Percentiles rank a stretch among this genome's conserved stretches.
These are phyloP conservation scores for Aspergillus sp. DNA, from an alignment of 2,329 filamentous ascomycete species.

Conservation along the genomic window DNA sequence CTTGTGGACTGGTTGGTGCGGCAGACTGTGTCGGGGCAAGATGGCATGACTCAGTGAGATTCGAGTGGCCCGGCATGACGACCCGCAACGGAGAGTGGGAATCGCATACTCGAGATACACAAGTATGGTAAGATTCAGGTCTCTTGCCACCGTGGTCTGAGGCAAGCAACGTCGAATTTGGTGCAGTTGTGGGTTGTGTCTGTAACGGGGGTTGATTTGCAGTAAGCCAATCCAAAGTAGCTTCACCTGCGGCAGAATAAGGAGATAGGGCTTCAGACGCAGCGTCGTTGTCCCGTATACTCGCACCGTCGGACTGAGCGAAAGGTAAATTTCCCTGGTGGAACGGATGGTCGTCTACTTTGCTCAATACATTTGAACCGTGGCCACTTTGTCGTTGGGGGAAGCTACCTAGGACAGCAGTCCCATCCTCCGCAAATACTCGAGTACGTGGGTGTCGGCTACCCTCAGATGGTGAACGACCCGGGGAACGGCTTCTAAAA, in stretches of 20 bases:
- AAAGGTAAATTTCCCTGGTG: conserved; percentile 28
- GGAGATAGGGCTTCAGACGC: neutral
- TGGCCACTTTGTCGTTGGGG: conserved; percentile 42
- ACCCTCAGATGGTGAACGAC: conserved; percentile 5
- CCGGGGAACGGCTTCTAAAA: conserved; percentile 25
- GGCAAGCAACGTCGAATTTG: neutral
- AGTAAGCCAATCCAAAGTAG: neutral
- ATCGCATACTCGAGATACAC: conserved; percentile 5
- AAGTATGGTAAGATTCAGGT: conserved; percentile 12
- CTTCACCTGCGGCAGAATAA: neutral
- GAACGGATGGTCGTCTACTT: conserved; percentile 36
- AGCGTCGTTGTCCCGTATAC: neutral
- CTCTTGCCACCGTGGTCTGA: neutral
- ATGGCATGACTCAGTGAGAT: conserved; percentile 1
- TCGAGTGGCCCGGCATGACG: neutral
- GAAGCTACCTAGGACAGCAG: conserved; percentile 41
- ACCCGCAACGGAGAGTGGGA: neutral
- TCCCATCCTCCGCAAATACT: conserved; percentile 42
- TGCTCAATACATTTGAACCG: conserved; percentile 32
- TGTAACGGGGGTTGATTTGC: neutral
- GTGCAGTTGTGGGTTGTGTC: neutral
- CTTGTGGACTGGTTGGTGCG: neutral
- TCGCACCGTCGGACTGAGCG: conserved; percentile 16
- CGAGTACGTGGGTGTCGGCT: conserved; percentile 25
- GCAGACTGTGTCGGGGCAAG: conserved; percentile 12